Base-by-base conservation (phyloP, 2,329 filamentous ascomycete genomes). In the Alternaria incomplexa region DNA sequence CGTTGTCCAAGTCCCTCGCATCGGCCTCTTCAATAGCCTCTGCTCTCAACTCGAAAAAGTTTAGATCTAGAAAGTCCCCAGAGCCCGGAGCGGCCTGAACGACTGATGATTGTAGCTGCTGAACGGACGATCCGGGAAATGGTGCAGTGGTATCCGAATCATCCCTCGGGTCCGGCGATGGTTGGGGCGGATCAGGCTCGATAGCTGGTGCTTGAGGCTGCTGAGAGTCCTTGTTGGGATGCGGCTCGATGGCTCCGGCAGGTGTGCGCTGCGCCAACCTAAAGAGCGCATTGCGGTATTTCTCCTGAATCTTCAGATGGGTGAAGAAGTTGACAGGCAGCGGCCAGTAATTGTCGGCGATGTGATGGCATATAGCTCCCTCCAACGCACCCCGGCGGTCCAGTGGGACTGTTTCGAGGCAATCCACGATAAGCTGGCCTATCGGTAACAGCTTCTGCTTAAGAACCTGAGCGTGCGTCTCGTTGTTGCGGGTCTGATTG, bases 331-430 rank as follows among this genome's bases (percentile, higher is more conserved):
- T 44, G 20, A 56, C 30, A 13, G 66, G 64, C 11, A 66, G 48
- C 6, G 69, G 72, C 72, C 70, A 74, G 50, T 69, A 67, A 5
- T 61, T 40, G 0, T 53, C 30, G 3, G 72, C 66, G 23, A 73
- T 67, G 20, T 67, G 46, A 7, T 48, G 63, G 45, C 68, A 73
- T 9, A 72, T 50, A 30, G 60, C 30, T 36, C 70, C 13, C 46
- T 75, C 71, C 17, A 61, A 40, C 3, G 3, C 15, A 10, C 65
- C 64, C 12, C 60, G 43, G 5, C 13, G 25, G 12, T 55, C 54
- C 23, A 57, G 53, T 12, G 55, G 22, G 10, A 61, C 11, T 0
- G 32, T 20, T 7, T 52, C 30, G 9, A 68, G 20, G 11, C 58
- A 8, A 1, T 36, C 3, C 6, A 65, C 12, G n/a, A 74, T 66